Percentiles rank a stretch among this genome's conserved stretches.
Conservation (phyloP, 306 rosid species). For the Castanopsis chinensis region DNA sequence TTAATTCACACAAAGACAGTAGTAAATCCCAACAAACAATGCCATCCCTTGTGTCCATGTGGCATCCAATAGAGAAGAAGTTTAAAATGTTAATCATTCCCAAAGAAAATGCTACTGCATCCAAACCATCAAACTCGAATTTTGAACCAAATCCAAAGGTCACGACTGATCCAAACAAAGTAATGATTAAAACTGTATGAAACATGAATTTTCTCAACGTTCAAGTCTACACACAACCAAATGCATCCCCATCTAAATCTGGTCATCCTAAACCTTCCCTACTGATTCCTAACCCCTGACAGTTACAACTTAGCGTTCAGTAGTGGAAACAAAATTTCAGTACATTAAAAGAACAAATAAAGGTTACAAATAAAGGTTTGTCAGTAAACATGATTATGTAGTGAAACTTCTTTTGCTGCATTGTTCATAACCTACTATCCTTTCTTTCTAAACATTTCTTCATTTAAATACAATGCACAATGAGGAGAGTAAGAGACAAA, state of each 20-base stretch:
- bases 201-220: background rate
- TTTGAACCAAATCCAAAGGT: background rate
- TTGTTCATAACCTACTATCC: background rate
- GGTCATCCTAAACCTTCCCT: background rate
- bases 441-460: background rate
- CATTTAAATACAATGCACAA: background rate
- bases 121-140: background rate
- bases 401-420: background rate
- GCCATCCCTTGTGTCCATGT: background rate
- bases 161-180: background rate
- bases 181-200: background rate
- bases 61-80: background rate
- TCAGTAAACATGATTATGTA: background rate
- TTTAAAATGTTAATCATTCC: background rate
- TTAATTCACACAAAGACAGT: too few relatives aligned
- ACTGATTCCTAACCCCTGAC: background rate
- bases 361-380: too few relatives aligned
- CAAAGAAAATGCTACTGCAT: background rate
- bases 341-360: background rate
- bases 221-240: background rate
- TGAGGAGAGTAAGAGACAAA: background rate
- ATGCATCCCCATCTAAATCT: background rate
- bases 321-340: background rate
- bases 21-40: background rate
- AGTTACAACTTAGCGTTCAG: background rate